Evolutionary conservation across 2,329 filamentous ascomycete genomes (phyloP), one percentile per base, ranked within the genome.

Genomic region (Delphinella strobiligena): DNA sequence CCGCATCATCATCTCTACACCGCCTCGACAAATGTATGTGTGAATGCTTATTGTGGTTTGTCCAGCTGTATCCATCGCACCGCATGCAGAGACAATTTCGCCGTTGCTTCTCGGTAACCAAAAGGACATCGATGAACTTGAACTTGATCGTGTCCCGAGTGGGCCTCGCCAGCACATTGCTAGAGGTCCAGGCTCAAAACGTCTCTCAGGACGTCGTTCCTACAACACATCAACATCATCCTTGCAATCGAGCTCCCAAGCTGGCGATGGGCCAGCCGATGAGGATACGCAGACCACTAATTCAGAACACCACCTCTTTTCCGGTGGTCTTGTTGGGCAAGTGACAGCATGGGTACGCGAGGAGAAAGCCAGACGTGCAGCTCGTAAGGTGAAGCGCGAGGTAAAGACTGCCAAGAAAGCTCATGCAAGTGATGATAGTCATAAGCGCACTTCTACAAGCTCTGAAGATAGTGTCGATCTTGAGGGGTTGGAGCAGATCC

Each of bases 291-390:
- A 33, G 4, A 38, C 55, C 3, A 42, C 55, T 9, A 54, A 55
- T 5, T 54, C 55, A 5, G 53, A 55, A 22, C 54, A 55, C 4
- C 46, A 52, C 31, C 46, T 50, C 29, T 57, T 22, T 55, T 59
- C 33, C 12, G 56, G 61, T 15, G 53, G 52, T 33, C 54, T 93
- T 5, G 62, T 91, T 19, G 70, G 78, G 15, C 84, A 93, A 54
- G 78, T 95, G 11, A 71, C 75, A 18, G 77, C 84, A 48, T 96
- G 89, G 89, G 64, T 95, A 30, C 77, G 88, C 50, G 74, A 80
- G 36, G 87, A 95, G 61, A 82, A 80, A 54, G 62, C 68, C 22
- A 83, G 81, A 58, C 76, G 77, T 50, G 70, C 72, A 30, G 61
- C 68, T 8, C 68, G 69, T 37, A 75, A 70, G 53, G 59, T 66